Percentiles rank a stretch among this genome's conserved stretches.
phyloP scores from a whole-genome alignment of 768 basidiomycete species.

The Russula compacta region DNA sequence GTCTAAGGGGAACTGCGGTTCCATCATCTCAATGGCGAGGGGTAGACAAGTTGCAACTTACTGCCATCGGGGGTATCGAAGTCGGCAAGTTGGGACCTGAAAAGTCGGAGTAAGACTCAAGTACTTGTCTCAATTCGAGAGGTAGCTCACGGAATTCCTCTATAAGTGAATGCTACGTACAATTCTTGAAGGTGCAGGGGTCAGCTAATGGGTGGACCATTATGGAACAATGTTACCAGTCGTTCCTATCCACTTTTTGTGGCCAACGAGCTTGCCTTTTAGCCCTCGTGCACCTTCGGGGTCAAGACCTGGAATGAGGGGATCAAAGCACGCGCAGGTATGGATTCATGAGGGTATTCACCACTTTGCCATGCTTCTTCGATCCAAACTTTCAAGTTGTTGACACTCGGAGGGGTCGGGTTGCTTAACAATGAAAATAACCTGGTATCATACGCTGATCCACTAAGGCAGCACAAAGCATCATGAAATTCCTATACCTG shows the following conservation, averaged over 20 bases:
- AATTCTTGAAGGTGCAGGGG: constrained; percentile 41
- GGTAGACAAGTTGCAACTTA: constrained; percentile 21
- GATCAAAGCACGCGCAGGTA: not conserved
- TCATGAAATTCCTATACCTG: constrained; percentile 79
- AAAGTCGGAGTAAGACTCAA: constrained; percentile 1
- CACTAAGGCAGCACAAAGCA: constrained; percentile 67
- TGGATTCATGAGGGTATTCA: constrained; percentile 21
- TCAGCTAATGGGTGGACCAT: not conserved
- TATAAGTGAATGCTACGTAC: constrained; percentile 66
- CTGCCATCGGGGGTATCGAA: constrained; percentile 46
- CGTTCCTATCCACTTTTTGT: constrained; percentile 74
- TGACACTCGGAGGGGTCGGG: constrained; percentile 56
- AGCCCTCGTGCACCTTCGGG: constrained; percentile 55
- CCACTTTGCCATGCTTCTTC: constrained; percentile 75
- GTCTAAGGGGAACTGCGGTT: constrained; percentile 24
- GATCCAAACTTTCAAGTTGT: constrained; percentile 69
- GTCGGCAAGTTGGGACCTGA: constrained; percentile 56
- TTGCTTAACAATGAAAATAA: constrained; percentile 52
- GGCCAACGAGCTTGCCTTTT: constrained; percentile 42
- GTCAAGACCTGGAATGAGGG: constrained; percentile 52
- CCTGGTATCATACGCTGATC: constrained; percentile 50
- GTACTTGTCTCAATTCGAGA: not conserved
- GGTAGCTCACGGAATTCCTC: constrained; percentile 68
- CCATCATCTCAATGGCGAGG: not conserved
- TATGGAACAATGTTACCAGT: constrained; percentile 39